Base-by-base conservation (phyloP, 345 rosid genomes). In the Excoecaria cochinchinensis region DNA sequence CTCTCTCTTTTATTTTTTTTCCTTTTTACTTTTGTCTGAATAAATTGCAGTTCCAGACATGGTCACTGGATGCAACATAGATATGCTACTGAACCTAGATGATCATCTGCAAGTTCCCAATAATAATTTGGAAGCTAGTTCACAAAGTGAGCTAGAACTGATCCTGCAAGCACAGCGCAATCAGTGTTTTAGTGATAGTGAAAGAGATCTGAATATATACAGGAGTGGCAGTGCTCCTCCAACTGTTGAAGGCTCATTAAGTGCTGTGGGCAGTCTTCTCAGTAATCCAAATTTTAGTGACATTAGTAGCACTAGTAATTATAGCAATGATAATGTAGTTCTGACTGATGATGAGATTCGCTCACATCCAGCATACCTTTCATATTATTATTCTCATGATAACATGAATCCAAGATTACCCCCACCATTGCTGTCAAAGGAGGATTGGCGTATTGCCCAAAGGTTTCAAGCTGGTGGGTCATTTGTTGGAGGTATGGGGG, bases 181-280 rank as follows among this genome's bases (percentile, higher is more conserved):
- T 69, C 87, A 70, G 19, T 91, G 74, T 77, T 75, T 79, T n/a
- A 72, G 76, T 53, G 86, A 85, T 61, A 77, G 79, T 38, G 92
- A 88, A 53, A 85, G 87, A 70, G 90, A 86, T 64, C 73, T 87
- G 15, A 83, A 89, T 71, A 85, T 84, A 10, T 85, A 81, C 76
- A 84, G 99, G 78, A 85, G 97, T 81, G 98, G 99, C 40, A 93
- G 97, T 80, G 99, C 99, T 0, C 97, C 97, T 2, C 99, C 99
- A 31, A 93, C 97, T 1, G 96, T 91, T 44, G 93, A 95, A 81
- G 99, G 98, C 77, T 90, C 97, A 42, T 79, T 88, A 44, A 84
- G 83, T 71, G 98, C 96, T 7, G 87, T 90, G 67, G 95, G 87
- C 60, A 79, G 91, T 79, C 90, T 91, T 42, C 88, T 88, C 75